Evolutionary conservation across 2,329 filamentous ascomycete species (phyloP), one percentile per base, ranked within the genome.

Genomic region (Alternaria alternata): DNA sequence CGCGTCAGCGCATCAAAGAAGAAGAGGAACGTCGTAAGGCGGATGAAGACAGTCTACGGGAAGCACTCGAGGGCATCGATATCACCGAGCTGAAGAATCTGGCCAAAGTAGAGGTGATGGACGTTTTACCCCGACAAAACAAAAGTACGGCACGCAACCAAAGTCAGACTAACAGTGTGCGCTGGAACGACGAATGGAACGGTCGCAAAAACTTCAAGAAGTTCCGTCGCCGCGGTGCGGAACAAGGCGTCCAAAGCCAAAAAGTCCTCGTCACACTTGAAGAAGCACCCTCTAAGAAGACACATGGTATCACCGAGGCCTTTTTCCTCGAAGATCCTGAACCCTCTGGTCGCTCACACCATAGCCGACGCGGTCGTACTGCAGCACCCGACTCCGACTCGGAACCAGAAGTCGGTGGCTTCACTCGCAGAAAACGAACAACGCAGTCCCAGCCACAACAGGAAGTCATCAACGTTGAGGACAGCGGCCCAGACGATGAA

Each of bases 201-300:
- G 95, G 94, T 0, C 86, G 94, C 43, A 94, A 93, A 78, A 98
- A 99, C 74, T 99, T 97, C 81, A 99, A 99, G 78, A 91, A 88
- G 69, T 99, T 99, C 73, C 83, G 87, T 54, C 89, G 78, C 6
- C 72, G 78, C 41, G 75, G 70, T 22, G 67, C 59, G 62, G 78
- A 67, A 72, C 75, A 63, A 53, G 78, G 73, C 48, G 79, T 80
- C n/a, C 78, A 79, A 34, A 67, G 81, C 4, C 83, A 84, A 60
- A 82, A 81, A 16, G 84, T 91, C 34, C 91, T 96, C 39, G 87
- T 97, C 4, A 80, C 85, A 0, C 80, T 96, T 4, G 88, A 91
- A 65, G 89, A 92, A 75, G 90, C 89, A 18, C 68, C 72, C 22
- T 88, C 87, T 70, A 85, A 85, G 49, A 92, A 91, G 68, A 87